Evolutionary conservation across 73 alveolate species (phyloP).

Genomic region (Tetrahymena thermophila): DNA sequence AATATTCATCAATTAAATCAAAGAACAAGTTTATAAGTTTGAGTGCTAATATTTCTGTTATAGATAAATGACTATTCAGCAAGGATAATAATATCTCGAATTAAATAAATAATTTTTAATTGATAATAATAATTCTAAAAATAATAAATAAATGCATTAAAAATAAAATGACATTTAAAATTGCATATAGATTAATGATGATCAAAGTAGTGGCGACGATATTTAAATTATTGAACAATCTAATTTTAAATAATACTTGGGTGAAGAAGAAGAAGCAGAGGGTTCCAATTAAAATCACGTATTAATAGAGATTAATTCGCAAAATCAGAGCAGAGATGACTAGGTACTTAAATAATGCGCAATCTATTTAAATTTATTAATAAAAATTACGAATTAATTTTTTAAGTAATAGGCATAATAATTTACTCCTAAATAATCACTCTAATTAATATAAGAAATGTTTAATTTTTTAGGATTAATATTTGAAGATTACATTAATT

Average conservation of each 20-base stretch:
- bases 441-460: no score
- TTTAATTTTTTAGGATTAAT: no score
- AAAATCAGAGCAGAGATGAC: neutral
- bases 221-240: neutral
- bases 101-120: no score
- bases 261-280: neutral
- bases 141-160: neutral
- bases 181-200: neutral
- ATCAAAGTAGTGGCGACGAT: neutral
- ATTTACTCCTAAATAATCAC: no score
- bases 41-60: neutral
- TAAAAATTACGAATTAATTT: neutral
- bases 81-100: neutral
- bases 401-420: no score
- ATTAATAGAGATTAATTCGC: neutral
- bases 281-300: neutral
- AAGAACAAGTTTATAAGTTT: neutral
- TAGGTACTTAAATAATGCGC: neutral
- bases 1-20: neutral
- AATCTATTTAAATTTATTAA: neutral
- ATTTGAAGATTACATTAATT: no score
- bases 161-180: no score
- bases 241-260: no score
- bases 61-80: neutral
- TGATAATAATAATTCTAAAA: no score